Conservation (phyloP, 2,329 filamentous ascomycete genomes). For the Fusarium devonianum region DNA sequence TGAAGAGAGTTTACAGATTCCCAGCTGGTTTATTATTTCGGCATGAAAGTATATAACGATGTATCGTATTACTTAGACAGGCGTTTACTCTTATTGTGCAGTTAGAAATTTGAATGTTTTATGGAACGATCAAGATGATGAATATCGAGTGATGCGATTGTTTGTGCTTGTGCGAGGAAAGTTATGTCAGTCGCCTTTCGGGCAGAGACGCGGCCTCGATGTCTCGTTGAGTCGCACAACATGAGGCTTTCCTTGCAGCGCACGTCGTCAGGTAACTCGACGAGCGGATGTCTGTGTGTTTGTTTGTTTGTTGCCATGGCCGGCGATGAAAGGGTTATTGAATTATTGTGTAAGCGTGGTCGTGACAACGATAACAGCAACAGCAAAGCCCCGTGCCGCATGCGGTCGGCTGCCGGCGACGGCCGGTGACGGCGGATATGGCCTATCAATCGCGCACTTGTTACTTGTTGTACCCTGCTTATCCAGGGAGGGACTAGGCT, state of each 20-base stretch:
- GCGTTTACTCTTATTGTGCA: slow-evolving; percentile 34
- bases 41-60: slow-evolving; percentile 40
- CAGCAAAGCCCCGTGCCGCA: no score
- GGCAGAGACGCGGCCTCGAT: background rate
- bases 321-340: background rate
- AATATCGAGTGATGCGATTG: background rate
- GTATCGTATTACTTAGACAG: slow-evolving; percentile 38
- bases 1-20: slow-evolving; percentile 35
- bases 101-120: slow-evolving; percentile 35
- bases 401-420: slow-evolving; percentile 39
- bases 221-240: background rate
- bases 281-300: no score
- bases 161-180: background rate
- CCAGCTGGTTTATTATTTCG: slow-evolving; percentile 31
- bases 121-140: slow-evolving; percentile 4
- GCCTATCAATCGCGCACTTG: slow-evolving; percentile 35
- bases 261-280: no score
- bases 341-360: no score
- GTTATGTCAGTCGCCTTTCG: slow-evolving; percentile 1
- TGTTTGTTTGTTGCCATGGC: no score
- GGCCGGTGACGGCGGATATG: slow-evolving; percentile 36
- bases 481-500: no score
- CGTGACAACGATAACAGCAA: no score
- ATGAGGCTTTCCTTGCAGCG: no score
- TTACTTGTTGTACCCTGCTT: no score